Evolutionary conservation across 768 basidiomycete species (phyloP).

Genomic region (Chalciporus sphaerocephalus): DNA sequence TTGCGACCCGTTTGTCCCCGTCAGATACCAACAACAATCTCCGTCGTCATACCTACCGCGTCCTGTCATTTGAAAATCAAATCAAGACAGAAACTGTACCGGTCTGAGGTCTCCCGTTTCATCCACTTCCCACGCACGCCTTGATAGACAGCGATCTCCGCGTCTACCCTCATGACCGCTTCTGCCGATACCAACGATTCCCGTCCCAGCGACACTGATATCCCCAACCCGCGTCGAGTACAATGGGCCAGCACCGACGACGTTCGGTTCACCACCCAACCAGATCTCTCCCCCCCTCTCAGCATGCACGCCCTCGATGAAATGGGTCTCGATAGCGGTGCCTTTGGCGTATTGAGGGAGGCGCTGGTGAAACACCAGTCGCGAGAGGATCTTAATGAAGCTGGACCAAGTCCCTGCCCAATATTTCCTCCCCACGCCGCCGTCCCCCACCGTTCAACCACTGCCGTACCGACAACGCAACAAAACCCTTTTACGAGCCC

Average conservation of each 20-base stretch:
- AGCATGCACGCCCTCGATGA: slow-evolving; percentile 48
- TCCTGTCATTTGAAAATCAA: too few relatives aligned
- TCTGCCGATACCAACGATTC: slow-evolving; percentile 7
- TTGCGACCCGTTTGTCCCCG: too few relatives aligned
- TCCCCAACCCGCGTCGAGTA: slow-evolving; percentile 48
- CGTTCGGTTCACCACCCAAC: slow-evolving; percentile 3
- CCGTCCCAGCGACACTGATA: slow-evolving; percentile 23
- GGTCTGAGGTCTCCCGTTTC: not conserved
- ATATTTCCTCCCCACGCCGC: slow-evolving; percentile 3
- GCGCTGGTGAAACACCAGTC: slow-evolving; percentile 51
- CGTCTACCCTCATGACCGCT: slow-evolving; percentile 20
- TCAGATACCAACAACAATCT: not conserved
- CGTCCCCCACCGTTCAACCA: slow-evolving; percentile 10
- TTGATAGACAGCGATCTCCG: slow-evolving; percentile 7
- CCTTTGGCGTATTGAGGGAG: slow-evolving; percentile 45
- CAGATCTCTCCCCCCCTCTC: slow-evolving; percentile 5
- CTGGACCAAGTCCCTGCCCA: slow-evolving; percentile 4
- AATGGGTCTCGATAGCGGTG: slow-evolving; percentile 45
- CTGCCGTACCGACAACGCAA: not conserved
- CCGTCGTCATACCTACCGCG: too few relatives aligned
- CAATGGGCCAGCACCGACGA: slow-evolving; percentile 44
- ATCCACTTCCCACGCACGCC: not conserved
- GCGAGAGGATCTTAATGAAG: slow-evolving; percentile 5
- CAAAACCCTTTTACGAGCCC: slow-evolving; percentile 1
- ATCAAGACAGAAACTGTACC: too few relatives aligned